Evolutionary conservation across 768 basidiomycete species (phyloP).

Genomic region (Collybia nuda): DNA sequence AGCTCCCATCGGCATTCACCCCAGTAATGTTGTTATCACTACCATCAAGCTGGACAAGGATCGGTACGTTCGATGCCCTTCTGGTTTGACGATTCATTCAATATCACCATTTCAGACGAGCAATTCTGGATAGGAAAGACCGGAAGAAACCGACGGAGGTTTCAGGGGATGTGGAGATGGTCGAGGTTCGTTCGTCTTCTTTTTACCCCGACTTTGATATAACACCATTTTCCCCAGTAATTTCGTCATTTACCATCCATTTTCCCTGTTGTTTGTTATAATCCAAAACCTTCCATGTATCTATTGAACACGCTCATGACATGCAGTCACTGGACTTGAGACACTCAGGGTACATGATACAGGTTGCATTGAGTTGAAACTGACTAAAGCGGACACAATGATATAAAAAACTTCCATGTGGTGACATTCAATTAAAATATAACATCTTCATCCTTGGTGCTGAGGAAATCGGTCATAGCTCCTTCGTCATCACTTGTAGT

Average conservation of each 20-base stretch:
- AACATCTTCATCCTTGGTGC: constrained; percentile 87
- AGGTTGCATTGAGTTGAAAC: constrained; percentile 14
- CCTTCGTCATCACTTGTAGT: constrained; percentile 35
- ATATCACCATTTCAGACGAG: constrained; percentile 50
- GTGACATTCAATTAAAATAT: constrained; percentile 64
- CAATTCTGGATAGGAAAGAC: constrained; percentile 86
- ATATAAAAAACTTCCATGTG: constrained; percentile 2
- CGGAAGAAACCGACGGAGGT: constrained; percentile 59
- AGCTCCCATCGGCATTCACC: constrained; percentile 92
- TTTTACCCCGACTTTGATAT: constrained; percentile 3
- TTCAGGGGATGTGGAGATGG: constrained; percentile 69
- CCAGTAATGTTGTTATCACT: constrained; percentile 94
- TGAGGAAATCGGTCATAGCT: constrained; percentile 60
- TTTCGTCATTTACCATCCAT: constrained; percentile 18
- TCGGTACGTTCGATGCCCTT: constrained; percentile 42
- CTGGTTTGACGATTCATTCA: background rate
- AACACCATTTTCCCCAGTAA: constrained; percentile 32
- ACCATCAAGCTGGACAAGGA: constrained; percentile 93
- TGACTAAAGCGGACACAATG: background rate
- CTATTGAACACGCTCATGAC: constrained; percentile 57
- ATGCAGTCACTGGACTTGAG: constrained; percentile 20
- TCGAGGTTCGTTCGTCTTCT: constrained; percentile 56
- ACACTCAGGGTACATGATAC: background rate
- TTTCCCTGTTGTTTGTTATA: constrained; percentile 22
- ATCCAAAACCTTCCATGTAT: constrained; percentile 66